phyloP scores from a whole-genome alignment of 805 yeast species.

The Pichia occidentalis region DNA sequence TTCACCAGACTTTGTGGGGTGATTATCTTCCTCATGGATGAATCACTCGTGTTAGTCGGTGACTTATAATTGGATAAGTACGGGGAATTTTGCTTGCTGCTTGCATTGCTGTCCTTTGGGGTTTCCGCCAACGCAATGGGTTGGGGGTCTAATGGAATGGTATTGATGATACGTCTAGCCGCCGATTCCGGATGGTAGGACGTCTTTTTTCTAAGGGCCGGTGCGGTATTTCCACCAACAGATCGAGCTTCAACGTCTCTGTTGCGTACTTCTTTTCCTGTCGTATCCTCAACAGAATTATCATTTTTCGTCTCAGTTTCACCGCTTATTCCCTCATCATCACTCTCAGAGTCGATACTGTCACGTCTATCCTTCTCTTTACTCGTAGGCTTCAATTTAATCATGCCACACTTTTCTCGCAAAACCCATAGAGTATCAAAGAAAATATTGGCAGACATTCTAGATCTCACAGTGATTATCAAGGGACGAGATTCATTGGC shows the following conservation, averaged over 20 bases:
- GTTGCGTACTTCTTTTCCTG: constrained; percentile 13
- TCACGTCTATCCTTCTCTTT: constrained; percentile 9
- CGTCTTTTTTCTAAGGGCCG: constrained; percentile 18
- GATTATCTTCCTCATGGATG: constrained; percentile 4
- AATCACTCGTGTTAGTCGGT: constrained; percentile 6
- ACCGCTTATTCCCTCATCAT: constrained; percentile 10
- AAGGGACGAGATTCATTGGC: constrained; percentile 38
- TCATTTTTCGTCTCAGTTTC: constrained; percentile 17
- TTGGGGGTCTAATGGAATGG: constrained; percentile 77
- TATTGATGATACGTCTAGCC: constrained; percentile 68
- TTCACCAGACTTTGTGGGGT: constrained; percentile 11
- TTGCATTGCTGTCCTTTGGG: constrained; percentile 12
- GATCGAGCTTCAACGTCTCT: constrained; percentile 19
- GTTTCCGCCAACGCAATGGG: constrained; percentile 46
- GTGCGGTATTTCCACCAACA: constrained; percentile 8
- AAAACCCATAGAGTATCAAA: constrained; percentile 85
- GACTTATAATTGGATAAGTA: constrained; percentile 12
- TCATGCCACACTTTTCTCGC: constrained; percentile 84
- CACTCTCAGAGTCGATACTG: constrained; percentile 16
- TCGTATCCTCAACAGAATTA: constrained; percentile 25
- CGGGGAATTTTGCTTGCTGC: constrained; percentile 17
- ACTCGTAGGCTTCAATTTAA: constrained; percentile 42
- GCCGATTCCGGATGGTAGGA: constrained; percentile 54
- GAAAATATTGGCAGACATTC: constrained; percentile 90
- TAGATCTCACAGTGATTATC: constrained; percentile 58